Evolutionary conservation across 106 monocot species (phyloP), one percentile per base, ranked within the genome.

Genomic region (Dactylorhiza incarnata): DNA sequence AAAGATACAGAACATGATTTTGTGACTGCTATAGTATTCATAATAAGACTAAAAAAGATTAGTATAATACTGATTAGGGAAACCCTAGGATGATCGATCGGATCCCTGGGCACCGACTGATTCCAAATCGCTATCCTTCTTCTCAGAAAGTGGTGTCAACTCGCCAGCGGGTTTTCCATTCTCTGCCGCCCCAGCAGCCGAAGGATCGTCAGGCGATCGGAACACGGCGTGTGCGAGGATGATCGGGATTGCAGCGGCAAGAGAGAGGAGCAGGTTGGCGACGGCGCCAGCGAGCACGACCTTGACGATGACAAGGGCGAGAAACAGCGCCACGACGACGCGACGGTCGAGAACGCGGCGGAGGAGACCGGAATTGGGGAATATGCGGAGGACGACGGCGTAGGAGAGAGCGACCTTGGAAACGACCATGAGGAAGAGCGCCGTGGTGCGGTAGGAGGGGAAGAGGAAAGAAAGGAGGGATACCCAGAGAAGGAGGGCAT

Each of bases 381-480:
- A 84, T 14, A 71, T 67, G 53, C 74, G 73, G 73, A 87, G 80
- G 52, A 87, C 76, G 71, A 78, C 77, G 49, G 74, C 80, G 84
- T 81, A 87, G 80, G 81, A 50, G 69, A 83, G 71, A 47, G 76
- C 72, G 66, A 78, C 52, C 78, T 87, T 87, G 67, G 87, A 81
- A 47, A 75, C 68, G 63, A 84, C 78, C 87, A 87, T 87, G 75
- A 87, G 80, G 75, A 87, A 83, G 71, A 87, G 78, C 78, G 84
- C 74, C 49, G 87, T 71, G 52, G 78, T 12, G 26, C 78, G 61
- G 75, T 81, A 84, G 70, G 44, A 72, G 44, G 75, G 78, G 52
- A 71, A 48, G 65, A 87, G 84, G 46, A 80, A 78, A 50, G 71
- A 45, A 14, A 87, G 81, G 56, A 87, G 81, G 43, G 70, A 55